Evolutionary conservation across 2,329 filamentous ascomycete species (phyloP), one percentile per base, ranked within the genome.

Genomic region (Penicillium sp.): DNA sequence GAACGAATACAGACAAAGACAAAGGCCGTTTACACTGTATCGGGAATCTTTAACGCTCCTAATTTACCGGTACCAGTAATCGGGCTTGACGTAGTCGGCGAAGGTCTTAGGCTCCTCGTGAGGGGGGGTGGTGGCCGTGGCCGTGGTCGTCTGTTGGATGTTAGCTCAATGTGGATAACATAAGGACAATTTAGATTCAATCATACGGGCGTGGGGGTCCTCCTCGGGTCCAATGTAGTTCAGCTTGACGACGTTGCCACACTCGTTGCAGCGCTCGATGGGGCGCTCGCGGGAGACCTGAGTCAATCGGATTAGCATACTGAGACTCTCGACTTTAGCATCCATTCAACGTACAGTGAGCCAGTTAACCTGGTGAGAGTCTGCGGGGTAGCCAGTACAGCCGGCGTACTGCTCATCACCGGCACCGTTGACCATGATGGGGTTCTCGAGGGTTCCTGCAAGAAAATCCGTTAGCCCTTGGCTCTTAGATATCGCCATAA

Each of bases 211-310:
- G 67, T 83, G 79, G 54, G 80, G 77, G 73, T 92, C 86, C 62
- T 94, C 88, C 71, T 86, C 74, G 47, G 91, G 86, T 57, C 94
- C 94, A 63, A 96, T 79, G 77, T 96, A 99, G 74, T 96, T 88
- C 89, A 97, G 94, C 87, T 96, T 95, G 82, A 95, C 92, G 65
- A 94, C 90, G 74, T 86, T 90, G 65, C 94, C 94, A 79, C 94
- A 99, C 82, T 99, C 94, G 70, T 86, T 86, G 86, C 94, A 99
- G 75, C 94, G 90, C 81, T 95, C 90, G 66, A 96, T 77, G 53
- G 94, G 94, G 73, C 94, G 91, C 54, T 94, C 86, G 71, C 89
- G 89, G 73, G 89, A 88, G 70, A 95, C 84, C 89, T 94, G 45
- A 16, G 21, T 39, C 36, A 39, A 39, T 39, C 7, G 2, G 18